These are phyloP conservation scores for Pseudopyricularia javanii DNA, from an alignment of 2,329 filamentous ascomycete genomes.

Conservation along the genomic window DNA sequence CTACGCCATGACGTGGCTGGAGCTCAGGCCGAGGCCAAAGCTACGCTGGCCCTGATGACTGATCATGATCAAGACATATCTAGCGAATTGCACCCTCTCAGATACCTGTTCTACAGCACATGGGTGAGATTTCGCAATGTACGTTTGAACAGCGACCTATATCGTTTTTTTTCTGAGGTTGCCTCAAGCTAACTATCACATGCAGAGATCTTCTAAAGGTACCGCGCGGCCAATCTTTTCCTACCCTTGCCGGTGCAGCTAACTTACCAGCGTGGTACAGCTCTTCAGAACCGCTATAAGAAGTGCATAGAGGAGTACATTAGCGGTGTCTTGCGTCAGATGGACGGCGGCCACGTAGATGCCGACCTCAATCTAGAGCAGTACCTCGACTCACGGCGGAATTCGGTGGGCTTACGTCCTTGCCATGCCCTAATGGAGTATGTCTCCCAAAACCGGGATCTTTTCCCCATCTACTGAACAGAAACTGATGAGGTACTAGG, in stretches of 20 bases:
- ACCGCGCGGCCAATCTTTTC: not conserved
- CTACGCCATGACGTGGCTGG: not conserved
- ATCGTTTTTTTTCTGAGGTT: not conserved
- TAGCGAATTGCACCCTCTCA: not conserved
- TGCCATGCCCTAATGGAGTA: conserved; percentile 1
- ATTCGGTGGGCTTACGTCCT: not conserved
- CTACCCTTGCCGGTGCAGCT: not conserved
- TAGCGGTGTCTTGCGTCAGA: not conserved
- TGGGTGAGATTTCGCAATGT: not conserved
- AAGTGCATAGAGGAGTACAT: conserved; percentile 1
- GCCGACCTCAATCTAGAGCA: not conserved
- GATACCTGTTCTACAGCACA: not conserved
- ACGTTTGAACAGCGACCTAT: not conserved
- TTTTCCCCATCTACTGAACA: not conserved
- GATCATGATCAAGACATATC: not conserved
- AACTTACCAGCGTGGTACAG: not conserved
- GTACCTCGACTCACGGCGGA: not conserved
- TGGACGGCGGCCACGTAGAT: not conserved
- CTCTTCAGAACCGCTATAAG: not conserved
- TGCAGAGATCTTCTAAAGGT: conserved; percentile 1
- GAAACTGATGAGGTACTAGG: not conserved
- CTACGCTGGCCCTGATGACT: not conserved
- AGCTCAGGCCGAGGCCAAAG: not conserved
- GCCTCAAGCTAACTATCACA: not conserved
- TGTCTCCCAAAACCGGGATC: not conserved